These are phyloP conservation scores for Hortiboletus campestris DNA, from an alignment of 768 basidiomycete species.

Conservation along the genomic window DNA sequence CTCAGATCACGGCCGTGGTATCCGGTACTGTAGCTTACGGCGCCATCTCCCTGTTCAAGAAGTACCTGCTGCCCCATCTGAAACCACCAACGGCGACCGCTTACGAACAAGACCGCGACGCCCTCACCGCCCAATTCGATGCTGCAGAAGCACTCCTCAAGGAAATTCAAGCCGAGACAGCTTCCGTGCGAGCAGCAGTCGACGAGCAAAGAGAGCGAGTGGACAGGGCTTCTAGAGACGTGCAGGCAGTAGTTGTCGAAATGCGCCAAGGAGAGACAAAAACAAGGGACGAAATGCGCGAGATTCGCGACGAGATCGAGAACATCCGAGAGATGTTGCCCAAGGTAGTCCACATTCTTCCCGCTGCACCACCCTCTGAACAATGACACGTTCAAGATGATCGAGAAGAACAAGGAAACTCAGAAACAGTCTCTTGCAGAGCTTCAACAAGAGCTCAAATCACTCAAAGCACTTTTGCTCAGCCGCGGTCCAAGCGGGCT, in stretches of 20 bases:
- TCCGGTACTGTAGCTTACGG: conserved; percentile 86
- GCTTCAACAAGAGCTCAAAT: conserved; percentile 91
- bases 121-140: conserved; percentile 85
- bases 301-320: conserved; percentile 88
- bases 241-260: conserved; percentile 68
- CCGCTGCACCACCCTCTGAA: not conserved
- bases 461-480: conserved; percentile 84
- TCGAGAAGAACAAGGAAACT: conserved; percentile 86
- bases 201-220: conserved; percentile 76
- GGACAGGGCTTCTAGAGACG: conserved; percentile 67
- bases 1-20: conserved; percentile 87
- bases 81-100: conserved; percentile 84
- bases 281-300: conserved; percentile 85
- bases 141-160: conserved; percentile 78
- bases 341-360: conserved; percentile 53
- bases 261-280: conserved; percentile 76
- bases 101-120: conserved; percentile 85
- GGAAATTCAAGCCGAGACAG: conserved; percentile 77
- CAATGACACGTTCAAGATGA: conserved; percentile 58
- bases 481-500: conserved; percentile 58
- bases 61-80: conserved; percentile 89
- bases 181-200: conserved; percentile 66
- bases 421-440: conserved; percentile 83
- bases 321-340: conserved; percentile 91
- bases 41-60: conserved; percentile 79